Conservation (phyloP, 2,329 filamentous ascomycete species). For the Aureobasidium lini region DNA sequence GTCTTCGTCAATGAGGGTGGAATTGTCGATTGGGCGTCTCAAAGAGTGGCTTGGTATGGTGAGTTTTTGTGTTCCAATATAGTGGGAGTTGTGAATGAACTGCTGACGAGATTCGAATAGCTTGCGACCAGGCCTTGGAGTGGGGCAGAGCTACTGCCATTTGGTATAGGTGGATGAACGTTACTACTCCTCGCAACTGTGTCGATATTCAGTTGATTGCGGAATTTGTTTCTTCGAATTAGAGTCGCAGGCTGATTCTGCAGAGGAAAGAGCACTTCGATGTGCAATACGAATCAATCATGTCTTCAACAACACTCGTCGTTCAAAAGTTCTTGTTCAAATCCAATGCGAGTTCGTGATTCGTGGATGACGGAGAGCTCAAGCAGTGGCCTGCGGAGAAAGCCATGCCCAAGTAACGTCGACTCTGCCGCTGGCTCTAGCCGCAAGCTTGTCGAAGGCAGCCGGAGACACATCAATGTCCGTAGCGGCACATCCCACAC, state of each 20-base stretch:
- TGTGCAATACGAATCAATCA: background rate
- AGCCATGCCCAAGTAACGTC: constrained; percentile 28
- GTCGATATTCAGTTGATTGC: constrained; percentile 9
- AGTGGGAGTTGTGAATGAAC: no score
- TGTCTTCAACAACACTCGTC: background rate
- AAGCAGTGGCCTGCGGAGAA: constrained; percentile 11
- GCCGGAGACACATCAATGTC: constrained; percentile 45
- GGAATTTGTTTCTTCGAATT: background rate
- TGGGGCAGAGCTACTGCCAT: constrained; percentile 15
- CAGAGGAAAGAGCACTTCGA: background rate
- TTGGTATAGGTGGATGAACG: constrained; percentile 14
- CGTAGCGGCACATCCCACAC: constrained; percentile 35
- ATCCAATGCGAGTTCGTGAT: background rate
- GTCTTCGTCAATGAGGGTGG: constrained; percentile 16
- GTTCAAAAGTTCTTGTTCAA: background rate
- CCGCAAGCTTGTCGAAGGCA: constrained; percentile 42
- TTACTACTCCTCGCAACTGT: constrained; percentile 8
- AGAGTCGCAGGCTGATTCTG: background rate
- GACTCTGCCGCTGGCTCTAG: constrained; percentile 23
- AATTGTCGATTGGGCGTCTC: constrained; percentile 14
- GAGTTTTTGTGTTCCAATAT: no score
- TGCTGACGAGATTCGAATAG: no score
- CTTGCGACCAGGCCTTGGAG: constrained; percentile 13
- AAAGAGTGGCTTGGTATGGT: constrained; percentile 16
- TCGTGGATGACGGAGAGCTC: background rate